These are phyloP conservation scores for Pseudonitzschia pungens DNA, from an alignment of 108 stramenopile species.

Conservation along the genomic window DNA sequence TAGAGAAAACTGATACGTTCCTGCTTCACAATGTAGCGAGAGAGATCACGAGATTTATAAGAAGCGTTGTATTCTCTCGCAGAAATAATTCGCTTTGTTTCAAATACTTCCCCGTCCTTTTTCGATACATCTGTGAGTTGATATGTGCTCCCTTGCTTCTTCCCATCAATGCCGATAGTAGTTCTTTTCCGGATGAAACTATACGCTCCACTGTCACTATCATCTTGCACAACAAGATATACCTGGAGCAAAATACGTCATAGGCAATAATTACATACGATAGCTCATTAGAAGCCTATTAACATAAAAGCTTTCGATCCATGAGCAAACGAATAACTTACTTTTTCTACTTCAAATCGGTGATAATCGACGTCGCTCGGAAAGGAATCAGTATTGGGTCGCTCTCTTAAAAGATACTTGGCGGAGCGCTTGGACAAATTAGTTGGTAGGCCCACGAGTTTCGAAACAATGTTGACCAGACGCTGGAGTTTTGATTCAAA, in stretches of 20 bases:
- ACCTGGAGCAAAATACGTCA: conserved; percentile 22
- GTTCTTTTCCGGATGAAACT: conserved; percentile 80
- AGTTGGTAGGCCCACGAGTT: conserved; percentile 74
- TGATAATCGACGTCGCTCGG: conserved; percentile 64
- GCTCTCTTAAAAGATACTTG: conserved; percentile 61
- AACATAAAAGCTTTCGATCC: not conserved
- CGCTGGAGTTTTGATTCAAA: conserved; percentile 87
- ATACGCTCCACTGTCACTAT: conserved; percentile 49
- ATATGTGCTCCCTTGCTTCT: conserved; percentile 53
- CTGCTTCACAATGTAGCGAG: conserved; percentile 74
- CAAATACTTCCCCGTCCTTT: conserved; percentile 60
- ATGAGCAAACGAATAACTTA: not conserved
- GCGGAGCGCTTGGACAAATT: conserved; percentile 61
- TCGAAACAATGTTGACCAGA: conserved; percentile 62
- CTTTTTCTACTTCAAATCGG: conserved; percentile 81
- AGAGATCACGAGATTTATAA: conserved; percentile 57
- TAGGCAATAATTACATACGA: conserved; percentile 42
- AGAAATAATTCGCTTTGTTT: conserved; percentile 75
- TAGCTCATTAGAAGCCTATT: too few species aligned
- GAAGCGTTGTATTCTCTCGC: conserved; percentile 70
- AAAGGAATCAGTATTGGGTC: conserved; percentile 53
- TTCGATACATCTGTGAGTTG: conserved; percentile 71
- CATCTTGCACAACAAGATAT: conserved; percentile 40
- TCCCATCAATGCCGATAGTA: conserved; percentile 29
- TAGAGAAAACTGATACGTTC: conserved; percentile 77